Evolutionary conservation across 768 basidiomycete species (phyloP), one percentile per base, ranked within the genome.

Genomic region (Baorangia bicolor): DNA sequence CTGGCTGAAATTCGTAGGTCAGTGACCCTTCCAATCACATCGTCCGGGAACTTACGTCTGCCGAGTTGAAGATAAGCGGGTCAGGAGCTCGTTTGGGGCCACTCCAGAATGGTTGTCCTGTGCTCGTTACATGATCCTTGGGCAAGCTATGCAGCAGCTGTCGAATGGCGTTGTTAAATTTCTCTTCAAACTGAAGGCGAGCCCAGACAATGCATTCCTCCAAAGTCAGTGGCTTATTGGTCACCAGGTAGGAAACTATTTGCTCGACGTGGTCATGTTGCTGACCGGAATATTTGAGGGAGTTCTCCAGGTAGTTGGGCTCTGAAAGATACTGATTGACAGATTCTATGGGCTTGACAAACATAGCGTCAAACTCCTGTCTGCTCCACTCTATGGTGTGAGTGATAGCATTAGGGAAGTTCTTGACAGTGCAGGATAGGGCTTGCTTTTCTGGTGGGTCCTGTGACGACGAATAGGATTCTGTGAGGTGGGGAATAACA

Each of bases 381-480:
- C 94, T 87, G 64, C 90, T 87, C 97, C 97, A 99, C 92, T 98
- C 94, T 56, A 99, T 99, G 8, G 94, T 97, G 74, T 99, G 97
- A 62, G 92, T 88, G 64, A 98, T 98, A 25, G 90, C 89, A 70
- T 99, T 95, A 11, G 97, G 97, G 83, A 98, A 99, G 74, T 92
- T 98, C 78, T 98, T 98, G 71, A 98, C 89, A 1, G 97, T 99
- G 73, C 97, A 99, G 25, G 91, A 92, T 23, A 97, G 91, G 2
- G 94, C 87, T 68, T 95, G 90, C 74, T 97, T 98, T 76, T 99
- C 97, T 10, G 97, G 97, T 42, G 97, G 97, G 70, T 99, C 97
- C 74, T 98, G 97, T 14, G 95, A 98, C 10, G 94, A 96, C 14
- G 91, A 88, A 72, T 99, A 99, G 18, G 93, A 96, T 73, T 99